Percentiles rank a stretch among this genome's conserved stretches.
These are phyloP conservation scores for Entomortierella beljakovae DNA, from an alignment of 192 early-diverging fungal genomes.

Conservation along the genomic window DNA sequence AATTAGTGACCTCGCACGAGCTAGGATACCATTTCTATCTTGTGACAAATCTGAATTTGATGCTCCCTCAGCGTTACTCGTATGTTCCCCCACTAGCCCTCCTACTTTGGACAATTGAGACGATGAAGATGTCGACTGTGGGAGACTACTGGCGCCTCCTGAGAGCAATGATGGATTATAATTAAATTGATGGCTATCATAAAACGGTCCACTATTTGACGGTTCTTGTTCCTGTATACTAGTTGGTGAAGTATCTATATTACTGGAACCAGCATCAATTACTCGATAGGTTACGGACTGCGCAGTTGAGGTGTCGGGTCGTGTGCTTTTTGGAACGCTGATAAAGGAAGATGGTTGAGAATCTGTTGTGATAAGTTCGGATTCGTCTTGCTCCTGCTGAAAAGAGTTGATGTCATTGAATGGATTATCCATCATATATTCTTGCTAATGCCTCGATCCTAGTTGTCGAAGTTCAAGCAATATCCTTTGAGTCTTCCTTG, in stretches of 20 bases:
- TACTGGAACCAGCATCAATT: neutral
- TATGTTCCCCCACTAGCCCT: neutral
- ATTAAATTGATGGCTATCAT: neutral
- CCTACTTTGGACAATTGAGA: neutral
- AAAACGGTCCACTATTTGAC: neutral
- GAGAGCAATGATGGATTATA: neutral
- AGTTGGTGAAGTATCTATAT: neutral
- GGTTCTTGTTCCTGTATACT: constrained; percentile 1
- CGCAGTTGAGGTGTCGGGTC: neutral
- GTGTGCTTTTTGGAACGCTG: neutral
- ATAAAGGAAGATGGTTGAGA: neutral
- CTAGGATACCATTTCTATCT: neutral
- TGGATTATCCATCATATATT: neutral
- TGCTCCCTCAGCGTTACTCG: neutral
- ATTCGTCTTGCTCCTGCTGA: neutral
- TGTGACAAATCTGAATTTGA: neutral
- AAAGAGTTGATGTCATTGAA: neutral
- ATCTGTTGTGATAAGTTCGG: neutral
- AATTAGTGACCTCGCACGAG: neutral
- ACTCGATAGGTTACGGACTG: neutral
- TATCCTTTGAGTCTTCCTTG: no score
- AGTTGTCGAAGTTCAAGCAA: no score
- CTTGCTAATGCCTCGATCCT: no score
- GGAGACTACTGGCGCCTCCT: neutral
- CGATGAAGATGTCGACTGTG: neutral